Base-by-base conservation (phyloP, 202 grass and related monocot genomes). In the Bolboschoenoplectus hybrid region DNA sequence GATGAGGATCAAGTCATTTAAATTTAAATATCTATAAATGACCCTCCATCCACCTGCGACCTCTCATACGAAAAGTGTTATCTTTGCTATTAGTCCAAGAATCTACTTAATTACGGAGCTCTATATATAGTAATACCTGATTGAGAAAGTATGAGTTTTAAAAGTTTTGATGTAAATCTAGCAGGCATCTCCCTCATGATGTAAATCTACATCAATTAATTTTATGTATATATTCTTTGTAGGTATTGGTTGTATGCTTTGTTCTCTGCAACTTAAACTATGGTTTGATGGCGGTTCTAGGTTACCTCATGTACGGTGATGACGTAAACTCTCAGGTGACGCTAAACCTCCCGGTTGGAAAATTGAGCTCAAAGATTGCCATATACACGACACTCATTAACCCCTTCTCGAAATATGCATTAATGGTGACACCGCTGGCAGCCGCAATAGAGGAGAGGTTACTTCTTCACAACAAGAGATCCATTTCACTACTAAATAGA, bases 331-430 rank as follows among this genome's bases (percentile, higher is more conserved):
- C 94, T 36, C 92, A 94, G 47, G 88, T 94, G 85, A 94, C 94
- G 1, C 76, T 97, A 63, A 97, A 94, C 68, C 92, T 94, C 10
- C 88, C 92, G 0, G 80, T 81, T 53, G 92, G 92, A 2, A 91
- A 85, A 39, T n/a, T 94, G 64, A 89, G 86, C 80, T 93, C 92
- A 1, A 97, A 81, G 74, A 56, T 94, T 38, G 92, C 92, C 11
- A 94, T 97, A 72, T 97, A 93, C 85, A 94, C 92, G 40, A 91
- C 89, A 19, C 74, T 97, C 9, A 90, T 97, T 83, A 93, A 86
- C 46, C 91, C 92, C 0, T 90, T 97, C 63, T 89, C 91, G 13
- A 97, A 94, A 81, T 97, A 93, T 63, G 95, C 91, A 0, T 72
- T 91, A 77, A 89, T 91, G 89, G 81, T 93, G 17, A 85, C 88